Evolutionary conservation across 371 early-diverging fungal genomes (phyloP).

Genomic region (Mortierella sp.): DNA sequence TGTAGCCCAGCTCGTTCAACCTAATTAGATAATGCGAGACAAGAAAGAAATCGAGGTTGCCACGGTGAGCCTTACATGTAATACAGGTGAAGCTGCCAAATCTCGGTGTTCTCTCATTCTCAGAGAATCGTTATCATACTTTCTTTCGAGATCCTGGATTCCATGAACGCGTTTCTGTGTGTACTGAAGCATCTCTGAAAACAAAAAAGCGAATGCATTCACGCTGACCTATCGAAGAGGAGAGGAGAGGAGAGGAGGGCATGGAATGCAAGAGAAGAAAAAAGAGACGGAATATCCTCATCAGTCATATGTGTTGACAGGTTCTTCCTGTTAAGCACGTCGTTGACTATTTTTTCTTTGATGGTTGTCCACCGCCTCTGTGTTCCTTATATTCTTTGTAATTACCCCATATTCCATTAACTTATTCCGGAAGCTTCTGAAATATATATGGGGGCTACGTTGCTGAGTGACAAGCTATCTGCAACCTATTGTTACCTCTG

Average conservation of each 20-base stretch:
- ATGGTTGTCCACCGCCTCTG: neutral
- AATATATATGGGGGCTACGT: neutral
- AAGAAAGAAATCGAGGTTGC: constrained; percentile 3
- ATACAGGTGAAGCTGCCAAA: neutral
- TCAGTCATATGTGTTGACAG: too few species aligned
- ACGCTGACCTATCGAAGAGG: constrained; percentile 75
- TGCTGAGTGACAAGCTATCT: too few species aligned
- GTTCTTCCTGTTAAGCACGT: too few species aligned
- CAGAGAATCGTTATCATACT: constrained; percentile 60
- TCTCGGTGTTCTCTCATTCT: neutral
- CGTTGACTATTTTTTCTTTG: too few species aligned
- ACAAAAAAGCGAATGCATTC: constrained; percentile 90
- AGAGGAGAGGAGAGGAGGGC: too few species aligned
- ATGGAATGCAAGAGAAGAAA: too few species aligned
- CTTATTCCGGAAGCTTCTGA: neutral
- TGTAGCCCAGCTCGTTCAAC: constrained; percentile 92
- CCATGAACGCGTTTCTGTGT: constrained; percentile 94
- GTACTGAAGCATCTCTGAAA: constrained; percentile 96
- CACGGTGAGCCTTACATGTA: neutral
- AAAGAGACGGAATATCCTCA: too few species aligned
- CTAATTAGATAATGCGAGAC: constrained; percentile 55
- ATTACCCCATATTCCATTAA: neutral
- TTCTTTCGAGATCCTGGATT: constrained; percentile 94
- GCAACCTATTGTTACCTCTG: constrained; percentile 62
- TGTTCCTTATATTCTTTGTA: neutral